Evolutionary conservation across 805 yeast genomes (phyloP), one percentile per base, ranked within the genome.

Genomic region (Babjeviella inositovora): DNA sequence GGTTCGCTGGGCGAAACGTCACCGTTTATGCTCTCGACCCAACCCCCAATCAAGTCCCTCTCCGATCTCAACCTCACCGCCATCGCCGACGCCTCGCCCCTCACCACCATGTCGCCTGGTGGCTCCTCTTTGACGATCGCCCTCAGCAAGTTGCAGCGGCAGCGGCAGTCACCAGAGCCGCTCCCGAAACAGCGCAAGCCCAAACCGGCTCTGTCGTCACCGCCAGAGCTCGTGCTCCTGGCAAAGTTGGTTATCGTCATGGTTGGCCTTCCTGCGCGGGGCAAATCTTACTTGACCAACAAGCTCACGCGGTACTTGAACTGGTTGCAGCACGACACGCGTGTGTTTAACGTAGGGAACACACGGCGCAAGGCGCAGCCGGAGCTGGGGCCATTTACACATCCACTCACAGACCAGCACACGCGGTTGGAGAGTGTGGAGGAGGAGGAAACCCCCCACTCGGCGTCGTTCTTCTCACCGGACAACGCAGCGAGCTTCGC

Each of bases 191-290:
- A 30, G 84, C 96, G 1, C 65, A 76, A 23, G 72, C 85, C 2
- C 70, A 77, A 30, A 65, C 66, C 3, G 69, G 84, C 0, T 90
- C 93, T 1, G 87, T 80, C 41, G n/a, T n/a, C n/a, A n/a, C n/a
- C n/a, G n/a, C n/a, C n/a, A n/a, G n/a, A n/a, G 13, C 58, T 36
- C 33, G 53, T 24, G 95, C 82, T 39, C 71, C 77, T 4, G 87
- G 82, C 84, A 8, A 77, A 82, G 40, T 59, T 87, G 25, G 93
- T 87, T 9, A 81, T 87, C 28, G 92, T 90, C 11, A 87, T 87
- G 97, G 95, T 87, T 9, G 98, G 98, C 0, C 46, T 76, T 8
- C 97, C 97, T 0, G 96, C 96, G 0, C 58, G 96, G 25, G 98
- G 98, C 3, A 87, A 87, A 45, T 77, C 93, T 2, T 90, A 85